Percentiles rank a stretch among this genome's conserved stretches.
phyloP scores from a whole-genome alignment of 116 monocot genomes.

The Thalassia testudinum region DNA sequence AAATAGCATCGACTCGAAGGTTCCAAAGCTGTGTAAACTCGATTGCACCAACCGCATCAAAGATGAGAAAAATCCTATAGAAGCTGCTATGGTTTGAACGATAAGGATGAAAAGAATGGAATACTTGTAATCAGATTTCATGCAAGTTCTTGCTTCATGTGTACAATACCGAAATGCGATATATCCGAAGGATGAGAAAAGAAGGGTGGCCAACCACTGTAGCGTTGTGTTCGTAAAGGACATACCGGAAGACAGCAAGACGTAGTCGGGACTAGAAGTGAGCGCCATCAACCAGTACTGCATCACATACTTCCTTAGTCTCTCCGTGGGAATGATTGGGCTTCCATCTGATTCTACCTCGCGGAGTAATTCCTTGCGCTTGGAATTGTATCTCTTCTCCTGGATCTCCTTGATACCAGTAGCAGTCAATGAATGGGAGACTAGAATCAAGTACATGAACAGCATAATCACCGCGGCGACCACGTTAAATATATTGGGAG shows the following conservation, averaged over 20 bases:
- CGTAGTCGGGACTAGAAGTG: background rate
- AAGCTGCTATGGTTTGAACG: background rate
- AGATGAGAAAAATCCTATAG: background rate
- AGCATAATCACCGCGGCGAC: background rate
- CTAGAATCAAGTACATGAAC: slow-evolving; percentile 1
- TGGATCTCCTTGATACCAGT: background rate
- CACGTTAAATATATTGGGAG: background rate
- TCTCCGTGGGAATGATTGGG: background rate
- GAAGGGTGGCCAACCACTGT: background rate
- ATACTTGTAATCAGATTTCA: slow-evolving; percentile 1
- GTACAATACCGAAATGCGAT: background rate
- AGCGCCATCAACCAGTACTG: slow-evolving; percentile 8
- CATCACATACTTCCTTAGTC: background rate
- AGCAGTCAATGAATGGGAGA: background rate
- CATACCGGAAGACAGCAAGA: background rate
- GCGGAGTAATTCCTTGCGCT: background rate
- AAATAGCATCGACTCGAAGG: background rate
- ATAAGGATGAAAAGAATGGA: background rate
- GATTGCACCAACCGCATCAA: background rate
- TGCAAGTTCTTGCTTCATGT: background rate
- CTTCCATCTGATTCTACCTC: slow-evolving; percentile 1
- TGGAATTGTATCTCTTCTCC: slow-evolving; percentile 1
- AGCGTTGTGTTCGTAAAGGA: background rate
- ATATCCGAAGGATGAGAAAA: background rate
- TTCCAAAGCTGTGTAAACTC: background rate